A percentile compares a stretch with the other conserved stretches of the same genome.
phyloP scores from a whole-genome alignment of 768 basidiomycete genomes.

The Tubosaeta brunneosetosa region DNA sequence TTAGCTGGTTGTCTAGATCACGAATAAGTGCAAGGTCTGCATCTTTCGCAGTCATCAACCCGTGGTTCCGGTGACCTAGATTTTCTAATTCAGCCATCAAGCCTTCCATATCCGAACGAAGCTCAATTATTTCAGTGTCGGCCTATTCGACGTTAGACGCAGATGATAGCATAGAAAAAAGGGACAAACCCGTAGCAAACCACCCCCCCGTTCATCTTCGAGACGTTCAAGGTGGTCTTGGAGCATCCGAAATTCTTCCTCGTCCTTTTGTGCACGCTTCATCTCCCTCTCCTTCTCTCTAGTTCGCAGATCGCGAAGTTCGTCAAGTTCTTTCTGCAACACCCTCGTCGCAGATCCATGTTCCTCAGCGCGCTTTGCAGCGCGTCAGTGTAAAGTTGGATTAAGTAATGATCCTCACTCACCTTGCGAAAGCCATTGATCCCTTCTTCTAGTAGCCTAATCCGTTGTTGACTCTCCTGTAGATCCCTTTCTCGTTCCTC shows the following conservation, averaged over 20 bases:
- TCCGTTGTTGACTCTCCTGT: constrained; percentile 54
- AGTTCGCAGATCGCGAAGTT: constrained; percentile 55
- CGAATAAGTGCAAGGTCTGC: constrained; percentile 70
- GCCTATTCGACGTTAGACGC: constrained; percentile 36
- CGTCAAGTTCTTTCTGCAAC: constrained; percentile 78
- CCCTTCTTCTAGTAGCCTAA: constrained; percentile 72
- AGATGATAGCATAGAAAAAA: not conserved
- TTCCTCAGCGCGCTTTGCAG: constrained; percentile 63
- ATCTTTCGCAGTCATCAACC: constrained; percentile 84
- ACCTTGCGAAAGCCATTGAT: constrained; percentile 66
- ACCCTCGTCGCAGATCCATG: constrained; percentile 60
- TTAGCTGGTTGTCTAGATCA: constrained; percentile 74
- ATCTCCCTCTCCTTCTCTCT: constrained; percentile 57
- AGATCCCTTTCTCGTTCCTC: constrained; percentile 49
- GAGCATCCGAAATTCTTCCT: constrained; percentile 66
- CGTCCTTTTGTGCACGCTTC: constrained; percentile 55
- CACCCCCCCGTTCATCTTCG: constrained; percentile 53
- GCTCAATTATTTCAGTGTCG: constrained; percentile 63
- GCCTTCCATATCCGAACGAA: constrained; percentile 77
- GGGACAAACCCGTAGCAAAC: constrained; percentile 34
- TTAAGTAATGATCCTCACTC: constrained; percentile 29
- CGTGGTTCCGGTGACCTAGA: constrained; percentile 82
- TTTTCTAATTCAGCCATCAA: constrained; percentile 76
- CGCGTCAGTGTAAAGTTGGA: not conserved
- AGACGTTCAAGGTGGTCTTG: constrained; percentile 64